A percentile compares a stretch with the other conserved stretches of the same genome.
Conservation (phyloP, 805 yeast species). For the Brettanomyces custersianus region DNA sequence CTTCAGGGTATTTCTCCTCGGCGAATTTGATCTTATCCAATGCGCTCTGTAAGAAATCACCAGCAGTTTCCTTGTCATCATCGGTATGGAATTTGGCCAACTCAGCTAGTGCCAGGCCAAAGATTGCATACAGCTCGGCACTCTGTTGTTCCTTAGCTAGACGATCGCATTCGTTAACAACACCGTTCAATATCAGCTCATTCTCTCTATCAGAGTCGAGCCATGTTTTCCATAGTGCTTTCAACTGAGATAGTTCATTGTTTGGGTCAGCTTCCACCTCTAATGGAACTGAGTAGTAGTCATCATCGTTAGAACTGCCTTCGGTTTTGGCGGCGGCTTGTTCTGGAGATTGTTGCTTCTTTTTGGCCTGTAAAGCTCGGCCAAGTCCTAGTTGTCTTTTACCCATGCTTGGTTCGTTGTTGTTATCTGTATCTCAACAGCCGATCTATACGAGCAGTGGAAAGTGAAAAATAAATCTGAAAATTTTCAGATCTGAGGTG, state of each 20-base stretch:
- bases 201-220: slow-evolving; percentile 45
- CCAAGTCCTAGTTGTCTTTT: slow-evolving; percentile 64
- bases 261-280: slow-evolving; percentile 63
- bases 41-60: slow-evolving; percentile 53
- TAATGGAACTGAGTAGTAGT: slow-evolving; percentile 45
- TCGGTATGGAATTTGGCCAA: slow-evolving; percentile 40
- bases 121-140: slow-evolving; percentile 54
- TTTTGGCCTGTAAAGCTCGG: slow-evolving; percentile 39
- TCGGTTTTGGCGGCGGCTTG: slow-evolving; percentile 35
- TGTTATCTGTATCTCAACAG: no score
- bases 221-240: slow-evolving; percentile 65
- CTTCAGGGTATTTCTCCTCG: slow-evolving; percentile 37
- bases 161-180: slow-evolving; percentile 88
- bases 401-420: slow-evolving; percentile 1
- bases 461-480: no score
- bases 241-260: slow-evolving; percentile 71
- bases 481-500: no score
- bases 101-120: slow-evolving; percentile 63
- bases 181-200: slow-evolving; percentile 66
- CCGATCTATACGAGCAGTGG: not conserved
- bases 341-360: slow-evolving; percentile 30
- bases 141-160: slow-evolving; percentile 40
- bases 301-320: slow-evolving; percentile 14
- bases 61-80: slow-evolving; percentile 9
- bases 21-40: slow-evolving; percentile 62